A percentile compares a stretch with the other conserved stretches of the same genome.
Conservation (phyloP, 495 filamentous ascomycete genomes). For the Pseudomonodictys pantanalensis region DNA sequence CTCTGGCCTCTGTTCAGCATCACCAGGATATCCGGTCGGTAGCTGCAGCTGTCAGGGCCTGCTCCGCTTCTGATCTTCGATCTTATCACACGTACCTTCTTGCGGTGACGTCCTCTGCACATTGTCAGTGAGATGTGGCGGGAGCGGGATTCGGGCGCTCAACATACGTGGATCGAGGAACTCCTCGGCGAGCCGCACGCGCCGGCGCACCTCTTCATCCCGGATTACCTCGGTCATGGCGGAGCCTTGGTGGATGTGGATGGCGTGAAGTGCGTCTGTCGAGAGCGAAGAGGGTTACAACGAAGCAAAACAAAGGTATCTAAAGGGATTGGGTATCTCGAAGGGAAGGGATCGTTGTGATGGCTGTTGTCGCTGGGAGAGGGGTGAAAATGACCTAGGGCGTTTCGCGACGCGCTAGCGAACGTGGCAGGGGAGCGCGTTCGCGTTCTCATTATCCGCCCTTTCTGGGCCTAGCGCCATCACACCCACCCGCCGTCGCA, state of each 20-base stretch:
- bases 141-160: background rate
- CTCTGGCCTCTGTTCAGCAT: constrained; percentile 32
- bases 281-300: background rate
- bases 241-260: background rate
- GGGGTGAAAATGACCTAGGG: constrained; percentile 3
- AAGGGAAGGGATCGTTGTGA: background rate
- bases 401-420: constrained; percentile 12
- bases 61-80: background rate
- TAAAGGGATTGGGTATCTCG: constrained; percentile 1
- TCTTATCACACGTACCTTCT: constrained; percentile 16
- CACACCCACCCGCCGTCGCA: no score
- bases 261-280: background rate
- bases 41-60: constrained; percentile 25
- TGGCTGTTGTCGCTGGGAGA: background rate
- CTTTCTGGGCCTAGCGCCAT: constrained; percentile 1
- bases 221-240: constrained; percentile 18
- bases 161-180: constrained; percentile 35
- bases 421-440: no score
- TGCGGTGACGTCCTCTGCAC: constrained; percentile 19
- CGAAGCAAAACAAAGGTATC: background rate
- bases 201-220: constrained; percentile 21
- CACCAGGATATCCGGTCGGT: constrained; percentile 32
- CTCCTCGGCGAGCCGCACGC: constrained; percentile 24
- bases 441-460: background rate
- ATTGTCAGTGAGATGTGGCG: background rate